Base-by-base conservation (phyloP, 2,329 filamentous ascomycete species). In the Tolypocladium paradoxum region DNA sequence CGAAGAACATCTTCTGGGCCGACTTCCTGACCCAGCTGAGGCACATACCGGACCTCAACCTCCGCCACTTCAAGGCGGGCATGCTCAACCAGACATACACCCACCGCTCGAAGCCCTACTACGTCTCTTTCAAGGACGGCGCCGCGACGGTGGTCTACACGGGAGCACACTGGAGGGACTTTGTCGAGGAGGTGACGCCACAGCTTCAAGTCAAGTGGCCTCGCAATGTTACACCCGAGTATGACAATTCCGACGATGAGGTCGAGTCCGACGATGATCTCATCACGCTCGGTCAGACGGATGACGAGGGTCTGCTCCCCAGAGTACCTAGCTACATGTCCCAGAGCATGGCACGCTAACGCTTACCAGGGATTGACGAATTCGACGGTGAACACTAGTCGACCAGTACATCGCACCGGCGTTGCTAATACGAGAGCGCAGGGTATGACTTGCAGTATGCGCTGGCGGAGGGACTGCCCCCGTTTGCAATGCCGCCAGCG, bases 131-230 rank as follows among this genome's bases (percentile, higher is more conserved):
- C 12, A 46, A 53, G 12, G 53, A 36, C 6, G 24, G 8, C 5
- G 45, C 43, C 0, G 11, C 14, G 0, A 45, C 22, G 9, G 55
- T 59, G 14, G 52, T 64, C 22, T 71, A 71, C 49, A 64, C 61
- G 1, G 71, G 72, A 1, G 55, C 63, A 1, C 68, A 71, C 46
- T 70, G 68, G 62, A 65, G 57, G 50, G 62, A 66, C 29, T 72
- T 67, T 53, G 57, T 70, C 2, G 62, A 60, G 9, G 64, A 69
- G 14, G 56, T 67, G 45, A 60, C 58, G 8, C 53, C 61, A 7
- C 52, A 55, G 43, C 18, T 65, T 16, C 20, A 55, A 9, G 43
- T 53, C 22, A 50, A 48, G 36, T 56, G 53, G 55, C 51, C 53
- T 6, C 49, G 46, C 29, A 37, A 11, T 6, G 37, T 54, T 11